These are phyloP conservation scores for Excoecaria agallocha DNA, from an alignment of 345 rosid genomes.

Conservation along the genomic window DNA sequence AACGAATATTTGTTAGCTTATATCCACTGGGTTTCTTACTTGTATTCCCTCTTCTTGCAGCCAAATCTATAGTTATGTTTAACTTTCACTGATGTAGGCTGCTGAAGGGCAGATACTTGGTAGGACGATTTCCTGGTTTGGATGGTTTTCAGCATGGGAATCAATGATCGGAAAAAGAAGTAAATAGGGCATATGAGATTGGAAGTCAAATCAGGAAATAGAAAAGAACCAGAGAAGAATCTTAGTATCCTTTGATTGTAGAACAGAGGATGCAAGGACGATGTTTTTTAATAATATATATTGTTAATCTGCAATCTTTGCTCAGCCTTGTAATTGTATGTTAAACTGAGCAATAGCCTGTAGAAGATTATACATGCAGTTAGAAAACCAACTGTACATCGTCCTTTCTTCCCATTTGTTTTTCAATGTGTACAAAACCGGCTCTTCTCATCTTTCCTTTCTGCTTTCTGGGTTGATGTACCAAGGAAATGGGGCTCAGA, in stretches of 20 bases:
- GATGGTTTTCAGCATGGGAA: not conserved
- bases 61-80: not conserved
- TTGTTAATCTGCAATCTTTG: not conserved
- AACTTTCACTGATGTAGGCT: not conserved
- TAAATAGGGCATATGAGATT: not conserved
- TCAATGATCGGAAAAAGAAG: not conserved
- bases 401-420: not conserved
- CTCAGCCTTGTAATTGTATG: constrained; percentile 9
- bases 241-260: not conserved
- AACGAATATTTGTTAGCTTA: not conserved
- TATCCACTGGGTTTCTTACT: not conserved
- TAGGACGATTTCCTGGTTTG: not conserved
- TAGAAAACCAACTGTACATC: not conserved
- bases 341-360: not conserved
- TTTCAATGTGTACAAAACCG: not conserved
- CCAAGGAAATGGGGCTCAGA: too few species aligned
- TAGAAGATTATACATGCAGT: not conserved
- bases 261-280: not conserved
- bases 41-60: not conserved
- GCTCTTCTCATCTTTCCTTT: too few species aligned
- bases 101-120: not conserved
- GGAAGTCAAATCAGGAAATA: not conserved
- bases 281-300: not conserved
- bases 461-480: too few species aligned
- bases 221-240: not conserved